These are phyloP conservation scores for Elaeis guineensis DNA, from an alignment of 176 grass and related monocot species.

Conservation along the genomic window DNA sequence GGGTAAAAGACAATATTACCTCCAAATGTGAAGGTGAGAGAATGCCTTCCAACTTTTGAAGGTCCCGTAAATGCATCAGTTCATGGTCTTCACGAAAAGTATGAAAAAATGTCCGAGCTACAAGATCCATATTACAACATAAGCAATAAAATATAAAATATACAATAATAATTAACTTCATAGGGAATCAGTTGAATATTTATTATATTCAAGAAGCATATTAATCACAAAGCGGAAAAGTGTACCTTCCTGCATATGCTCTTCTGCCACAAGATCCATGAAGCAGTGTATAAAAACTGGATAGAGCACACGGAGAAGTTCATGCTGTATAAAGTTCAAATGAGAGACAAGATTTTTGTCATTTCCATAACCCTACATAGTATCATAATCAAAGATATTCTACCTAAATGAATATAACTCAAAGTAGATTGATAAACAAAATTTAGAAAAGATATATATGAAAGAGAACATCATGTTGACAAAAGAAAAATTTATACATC, in stretches of 20 bases:
- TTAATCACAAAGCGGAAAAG: background rate
- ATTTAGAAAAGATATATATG: background rate
- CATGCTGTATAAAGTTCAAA: constrained; percentile 51
- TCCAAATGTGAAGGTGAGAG: constrained; percentile 95
- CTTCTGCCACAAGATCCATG: constrained; percentile 92
- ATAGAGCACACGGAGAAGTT: constrained; percentile 80
- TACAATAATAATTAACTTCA: too few species aligned
- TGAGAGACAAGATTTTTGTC: constrained; percentile 10
- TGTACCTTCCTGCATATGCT: constrained; percentile 78
- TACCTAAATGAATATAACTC: too few species aligned
- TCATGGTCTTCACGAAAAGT: constrained; percentile 87
- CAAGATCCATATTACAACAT: constrained; percentile 9
- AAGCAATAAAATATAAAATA: too few species aligned
- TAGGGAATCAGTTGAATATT: too few species aligned
- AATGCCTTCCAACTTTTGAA: constrained; percentile 85
- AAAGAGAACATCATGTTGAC: background rate
- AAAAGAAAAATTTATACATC: too few species aligned
- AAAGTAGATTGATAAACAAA: constrained; percentile 1
- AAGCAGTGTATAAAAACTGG: constrained; percentile 90
- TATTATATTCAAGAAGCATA: too few species aligned
- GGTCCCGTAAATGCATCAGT: constrained; percentile 83
- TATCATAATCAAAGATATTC: too few species aligned
- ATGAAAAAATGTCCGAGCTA: constrained; percentile 82
- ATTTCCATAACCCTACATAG: too few species aligned
- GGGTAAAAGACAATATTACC: constrained; percentile 25